These are phyloP conservation scores for Hippophae rhamnoides DNA, from an alignment of 306 rosid genomes.

Conservation along the genomic window DNA sequence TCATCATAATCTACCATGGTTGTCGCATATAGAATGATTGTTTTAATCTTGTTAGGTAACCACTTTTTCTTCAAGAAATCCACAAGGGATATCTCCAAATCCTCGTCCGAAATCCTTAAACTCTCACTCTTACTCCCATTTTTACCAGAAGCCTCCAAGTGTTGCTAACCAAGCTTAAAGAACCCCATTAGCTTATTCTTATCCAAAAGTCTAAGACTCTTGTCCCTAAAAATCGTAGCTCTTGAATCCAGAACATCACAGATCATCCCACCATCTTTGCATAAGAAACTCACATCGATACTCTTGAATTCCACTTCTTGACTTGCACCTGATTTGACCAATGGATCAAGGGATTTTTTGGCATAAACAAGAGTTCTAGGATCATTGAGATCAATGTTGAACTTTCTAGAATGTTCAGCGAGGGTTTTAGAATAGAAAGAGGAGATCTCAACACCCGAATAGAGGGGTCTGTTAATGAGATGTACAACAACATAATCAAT, in stretches of 20 bases:
- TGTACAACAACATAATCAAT: constrained; percentile 21
- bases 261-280: constrained; percentile 42
- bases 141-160: constrained; percentile 26
- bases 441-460: constrained; percentile 37
- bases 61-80: constrained; percentile 58
- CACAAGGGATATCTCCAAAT: constrained; percentile 61
- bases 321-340: constrained; percentile 48
- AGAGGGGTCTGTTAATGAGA: constrained; percentile 28
- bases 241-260: constrained; percentile 72
- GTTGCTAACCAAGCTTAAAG: constrained; percentile 80
- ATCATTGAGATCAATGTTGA: constrained; percentile 53
- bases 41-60: constrained; percentile 70
- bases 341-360: constrained; percentile 40
- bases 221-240: constrained; percentile 75
- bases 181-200: constrained; percentile 80
- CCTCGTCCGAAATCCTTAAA: constrained; percentile 53
- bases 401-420: constrained; percentile 5
- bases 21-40: constrained; percentile 79
- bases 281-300: constrained; percentile 49
- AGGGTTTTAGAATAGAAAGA: constrained; percentile 29
- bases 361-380: constrained; percentile 62
- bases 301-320: constrained; percentile 68
- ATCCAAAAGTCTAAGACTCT: constrained; percentile 52
- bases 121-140: constrained; percentile 2
- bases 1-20: constrained; percentile 75